Base-by-base conservation (phyloP, 176 grass and related monocot genomes). In the Alloteropsis semialata region DNA sequence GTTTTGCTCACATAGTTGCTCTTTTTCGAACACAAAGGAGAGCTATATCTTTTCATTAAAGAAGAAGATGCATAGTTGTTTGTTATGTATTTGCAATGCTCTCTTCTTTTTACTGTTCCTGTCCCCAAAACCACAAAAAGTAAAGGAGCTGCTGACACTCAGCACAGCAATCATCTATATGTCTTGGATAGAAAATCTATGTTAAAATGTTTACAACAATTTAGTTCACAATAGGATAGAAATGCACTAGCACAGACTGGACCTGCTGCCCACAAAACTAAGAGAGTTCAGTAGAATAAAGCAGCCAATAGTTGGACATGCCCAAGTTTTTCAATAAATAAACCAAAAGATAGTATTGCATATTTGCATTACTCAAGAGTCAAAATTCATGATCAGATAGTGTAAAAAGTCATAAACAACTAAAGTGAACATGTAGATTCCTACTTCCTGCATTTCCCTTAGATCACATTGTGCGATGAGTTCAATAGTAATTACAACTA, bases 371-470 rank as follows among this genome's bases (percentile, higher is more conserved):
- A n/a, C n/a, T n/a, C n/a, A n/a, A n/a, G n/a, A n/a, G n/a, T n/a
- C n/a, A n/a, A n/a, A 49, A 49, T 63, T 63, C 22, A 82, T 62
- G 33, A 21, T 37, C 11, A 29, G 44, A 4, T 41, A 6, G n/a
- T 12, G n/a, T 83, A 74, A 37, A 21, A n/a, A n/a, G n/a, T n/a
- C 9, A 63, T 51, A 38, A 57, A 21, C 16, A 64, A 66, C 6
- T 60, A 63, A 83, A 66, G 15, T 42, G 17, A 75, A 75, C 21
- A 64, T 75, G n/a, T 27, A 63, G 73, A 75, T 29, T 29, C 64
- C 28, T 17, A 39, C 12, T 22, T 69, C 63, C 14, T 44, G 21
- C 0, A 5, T 25, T 33, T n/a, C 37, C 55, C 45, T 22, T 45
- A 76, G 45, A 53, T 39, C 24, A 15, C 17, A 61, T 61, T 29